Conservation (phyloP, 306 rosid species). For the Inga oerstediana region DNA sequence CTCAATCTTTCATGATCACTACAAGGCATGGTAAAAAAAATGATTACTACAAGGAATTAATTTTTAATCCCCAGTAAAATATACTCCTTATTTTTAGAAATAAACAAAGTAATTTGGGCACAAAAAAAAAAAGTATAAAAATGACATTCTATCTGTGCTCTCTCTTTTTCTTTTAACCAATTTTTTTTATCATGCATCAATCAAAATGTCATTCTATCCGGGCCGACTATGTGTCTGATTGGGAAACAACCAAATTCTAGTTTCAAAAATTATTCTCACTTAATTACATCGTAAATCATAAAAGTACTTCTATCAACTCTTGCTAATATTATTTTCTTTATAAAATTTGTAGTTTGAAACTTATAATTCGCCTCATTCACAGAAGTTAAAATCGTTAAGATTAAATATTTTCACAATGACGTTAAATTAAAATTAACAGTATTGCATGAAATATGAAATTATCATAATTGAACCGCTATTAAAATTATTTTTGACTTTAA, state of each 20-base stretch:
- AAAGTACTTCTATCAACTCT: neutral
- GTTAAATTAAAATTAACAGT: neutral
- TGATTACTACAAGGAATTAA: neutral
- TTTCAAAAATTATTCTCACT: no score
- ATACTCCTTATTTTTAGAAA: neutral
- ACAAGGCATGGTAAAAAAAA: no score
- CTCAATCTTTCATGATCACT: neutral
- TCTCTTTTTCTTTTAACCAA: no score
- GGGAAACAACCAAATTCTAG: no score
- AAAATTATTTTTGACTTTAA: no score
- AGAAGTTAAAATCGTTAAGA: neutral
- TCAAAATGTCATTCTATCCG: neutral
- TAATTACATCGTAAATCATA: accelerated
- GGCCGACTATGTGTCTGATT: neutral
- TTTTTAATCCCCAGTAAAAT: no score
- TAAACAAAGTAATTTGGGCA: no score
- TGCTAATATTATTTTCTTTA: neutral
- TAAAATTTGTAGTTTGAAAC: neutral
- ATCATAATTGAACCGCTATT: no score
- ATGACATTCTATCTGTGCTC: neutral
- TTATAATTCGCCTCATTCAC: neutral
- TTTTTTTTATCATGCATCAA: no score
- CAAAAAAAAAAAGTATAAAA: no score
- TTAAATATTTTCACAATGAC: neutral
- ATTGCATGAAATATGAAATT: no score